Evolutionary conservation across 169 alveolate species (phyloP).

Genomic region (Theileria equi): DNA sequence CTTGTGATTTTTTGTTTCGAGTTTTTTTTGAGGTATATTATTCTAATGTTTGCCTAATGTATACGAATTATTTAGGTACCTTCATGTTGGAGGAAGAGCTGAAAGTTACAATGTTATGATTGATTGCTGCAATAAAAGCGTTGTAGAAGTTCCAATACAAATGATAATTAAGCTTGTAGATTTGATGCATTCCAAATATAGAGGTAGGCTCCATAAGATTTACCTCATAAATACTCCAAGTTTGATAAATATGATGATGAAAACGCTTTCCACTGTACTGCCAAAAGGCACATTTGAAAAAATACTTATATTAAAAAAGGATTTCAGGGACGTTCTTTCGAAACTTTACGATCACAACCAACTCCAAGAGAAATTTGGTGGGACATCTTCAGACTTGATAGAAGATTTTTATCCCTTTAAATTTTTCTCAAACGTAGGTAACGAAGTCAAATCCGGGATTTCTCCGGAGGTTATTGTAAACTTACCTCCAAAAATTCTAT

Average conservation of each 20-base stretch:
- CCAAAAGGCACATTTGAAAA: constrained; percentile 59
- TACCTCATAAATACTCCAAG: constrained; percentile 65
- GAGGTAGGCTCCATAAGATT: constrained; percentile 63
- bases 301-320: constrained; percentile 47
- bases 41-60: neutral
- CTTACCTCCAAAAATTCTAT: neutral
- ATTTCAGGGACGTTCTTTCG: constrained; percentile 33
- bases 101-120: constrained; percentile 63
- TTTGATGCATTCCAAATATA: constrained; percentile 65
- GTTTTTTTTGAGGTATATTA: constrained; percentile 43
- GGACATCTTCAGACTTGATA: constrained; percentile 29
- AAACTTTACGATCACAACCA: constrained; percentile 28
- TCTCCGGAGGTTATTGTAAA: neutral
- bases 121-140: constrained; percentile 59
- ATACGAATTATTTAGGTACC: constrained; percentile 26
- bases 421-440: constrained; percentile 45
- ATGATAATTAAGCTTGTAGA: constrained; percentile 55
- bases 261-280: constrained; percentile 49
- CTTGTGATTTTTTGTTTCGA: constrained; percentile 26
- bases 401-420: constrained; percentile 57
- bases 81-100: constrained; percentile 63
- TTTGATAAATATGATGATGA: constrained; percentile 53
- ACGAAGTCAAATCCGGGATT: neutral
- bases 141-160: constrained; percentile 57
- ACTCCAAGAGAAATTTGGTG: constrained; percentile 63